Conservation (phyloP, 352 stramenopile species). For the Globisporangium irregulare region DNA sequence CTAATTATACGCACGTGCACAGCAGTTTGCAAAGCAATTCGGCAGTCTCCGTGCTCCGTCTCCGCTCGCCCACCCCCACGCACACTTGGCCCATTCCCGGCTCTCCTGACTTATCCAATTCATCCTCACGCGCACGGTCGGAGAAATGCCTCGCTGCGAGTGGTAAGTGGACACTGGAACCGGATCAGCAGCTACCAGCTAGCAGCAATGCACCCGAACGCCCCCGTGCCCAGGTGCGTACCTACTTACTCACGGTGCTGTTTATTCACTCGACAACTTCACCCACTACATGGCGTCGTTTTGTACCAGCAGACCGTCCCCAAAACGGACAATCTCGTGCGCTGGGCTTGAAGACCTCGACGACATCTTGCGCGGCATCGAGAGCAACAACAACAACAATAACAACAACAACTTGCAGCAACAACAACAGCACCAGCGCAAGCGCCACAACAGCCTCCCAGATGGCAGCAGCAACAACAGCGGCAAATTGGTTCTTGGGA, state of each 20-base stretch:
- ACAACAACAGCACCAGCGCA: conserved; percentile 27
- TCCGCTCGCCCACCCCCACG: background rate
- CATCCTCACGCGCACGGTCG: background rate
- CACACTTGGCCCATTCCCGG: background rate
- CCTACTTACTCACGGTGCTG: background rate
- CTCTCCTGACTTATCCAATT: background rate
- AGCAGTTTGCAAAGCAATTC: background rate
- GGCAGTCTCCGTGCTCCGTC: too few species aligned
- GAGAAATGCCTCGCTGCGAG: conserved; percentile 3
- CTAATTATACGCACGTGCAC: background rate
- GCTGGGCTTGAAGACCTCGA: conserved; percentile 56
- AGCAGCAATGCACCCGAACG: conserved; percentile 31
- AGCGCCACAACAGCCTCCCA: conserved; percentile 48
- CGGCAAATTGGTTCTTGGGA: background rate
- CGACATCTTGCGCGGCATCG: conserved; percentile 29
- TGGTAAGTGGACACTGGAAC: conserved; percentile 6
- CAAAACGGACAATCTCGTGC: conserved; percentile 58
- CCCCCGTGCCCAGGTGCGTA: conserved; percentile 35
- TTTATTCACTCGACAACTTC: background rate
- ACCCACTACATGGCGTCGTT: background rate
- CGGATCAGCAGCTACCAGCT: background rate
- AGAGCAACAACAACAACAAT: conserved; percentile 5
- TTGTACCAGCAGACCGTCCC: conserved; percentile 34
- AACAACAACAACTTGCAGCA: conserved; percentile 6
- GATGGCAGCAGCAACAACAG: conserved; percentile 23